phyloP scores from a whole-genome alignment of 2,329 filamentous ascomycete species.

The Microdochium trichocladiopsis region DNA sequence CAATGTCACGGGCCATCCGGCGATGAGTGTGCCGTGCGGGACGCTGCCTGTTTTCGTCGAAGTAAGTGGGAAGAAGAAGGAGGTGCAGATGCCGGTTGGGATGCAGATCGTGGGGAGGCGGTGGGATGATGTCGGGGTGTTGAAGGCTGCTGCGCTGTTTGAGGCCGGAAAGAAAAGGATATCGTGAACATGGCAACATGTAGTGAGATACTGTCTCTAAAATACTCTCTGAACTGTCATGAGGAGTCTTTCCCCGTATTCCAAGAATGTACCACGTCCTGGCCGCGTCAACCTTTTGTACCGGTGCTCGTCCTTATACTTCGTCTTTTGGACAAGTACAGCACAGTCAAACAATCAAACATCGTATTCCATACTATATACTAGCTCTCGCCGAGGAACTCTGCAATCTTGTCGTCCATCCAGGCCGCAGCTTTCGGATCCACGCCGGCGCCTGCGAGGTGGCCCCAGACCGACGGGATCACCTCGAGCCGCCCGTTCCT shows the following conservation, averaged over 20 bases:
- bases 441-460: constrained; percentile 24
- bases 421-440: constrained; percentile 19
- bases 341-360: too few relatives aligned
- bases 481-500: constrained; percentile 18
- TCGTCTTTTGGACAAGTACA: too few relatives aligned
- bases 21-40: constrained; percentile 35
- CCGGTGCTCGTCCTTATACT: too few relatives aligned
- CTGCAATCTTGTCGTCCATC: constrained; percentile 20
- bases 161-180: constrained; percentile 9
- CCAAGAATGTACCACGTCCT: too few relatives aligned
- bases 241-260: too few relatives aligned
- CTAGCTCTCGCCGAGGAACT: constrained; percentile 12
- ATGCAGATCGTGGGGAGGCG: constrained; percentile 21
- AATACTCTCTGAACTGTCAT: too few relatives aligned
- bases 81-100: constrained; percentile 15
- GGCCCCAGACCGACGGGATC: constrained; percentile 28
- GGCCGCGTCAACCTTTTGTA: too few relatives aligned
- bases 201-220: neutral
- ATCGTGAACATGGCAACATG: neutral
- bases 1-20: constrained; percentile 42
- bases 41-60: neutral
- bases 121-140: constrained; percentile 16
- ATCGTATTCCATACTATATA: neutral
- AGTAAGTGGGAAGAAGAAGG: neutral
- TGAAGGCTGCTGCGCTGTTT: constrained; percentile 15